A percentile compares a stretch with the other conserved stretches of the same genome.
Evolutionary conservation across 176 grass and related monocot genomes (phyloP).

Genomic region (Oryza meyeriana): DNA sequence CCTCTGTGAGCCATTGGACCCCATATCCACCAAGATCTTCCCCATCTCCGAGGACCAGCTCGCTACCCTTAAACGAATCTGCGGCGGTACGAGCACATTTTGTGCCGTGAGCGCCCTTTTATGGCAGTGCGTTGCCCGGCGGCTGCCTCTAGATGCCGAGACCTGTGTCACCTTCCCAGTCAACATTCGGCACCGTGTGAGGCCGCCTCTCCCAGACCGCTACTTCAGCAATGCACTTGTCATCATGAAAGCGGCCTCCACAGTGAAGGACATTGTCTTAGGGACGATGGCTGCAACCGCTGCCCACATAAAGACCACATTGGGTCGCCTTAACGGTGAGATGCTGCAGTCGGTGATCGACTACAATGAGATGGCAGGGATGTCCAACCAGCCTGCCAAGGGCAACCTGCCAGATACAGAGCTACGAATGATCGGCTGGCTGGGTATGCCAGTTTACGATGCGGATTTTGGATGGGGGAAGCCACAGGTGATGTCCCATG

Average conservation of each 20-base stretch:
- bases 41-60: conserved; percentile 26
- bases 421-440: conserved; percentile 42
- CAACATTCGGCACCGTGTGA: too few species aligned
- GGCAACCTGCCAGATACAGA: conserved; percentile 5
- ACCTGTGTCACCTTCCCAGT: too few species aligned
- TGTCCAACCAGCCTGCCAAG: not conserved
- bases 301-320: not conserved
- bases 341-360: conserved; percentile 25
- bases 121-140: conserved; percentile 43
- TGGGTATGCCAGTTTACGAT: conserved; percentile 34
- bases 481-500: conserved; percentile 33
- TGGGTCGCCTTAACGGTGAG: conserved; percentile 13
- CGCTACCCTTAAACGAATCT: not conserved
- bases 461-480: conserved; percentile 53
- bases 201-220: too few species aligned
- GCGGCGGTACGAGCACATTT: conserved; percentile 34
- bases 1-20: not conserved
- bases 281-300: not conserved
- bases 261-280: conserved; percentile 6
- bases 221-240: too few species aligned
- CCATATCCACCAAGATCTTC: not conserved
- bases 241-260: too few species aligned
- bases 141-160: not conserved
- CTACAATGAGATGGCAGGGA: conserved; percentile 1
- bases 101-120: conserved; percentile 33